Evolutionary conservation across 139 green algal species (phyloP).

Genomic region (Picochlorum sp.): DNA sequence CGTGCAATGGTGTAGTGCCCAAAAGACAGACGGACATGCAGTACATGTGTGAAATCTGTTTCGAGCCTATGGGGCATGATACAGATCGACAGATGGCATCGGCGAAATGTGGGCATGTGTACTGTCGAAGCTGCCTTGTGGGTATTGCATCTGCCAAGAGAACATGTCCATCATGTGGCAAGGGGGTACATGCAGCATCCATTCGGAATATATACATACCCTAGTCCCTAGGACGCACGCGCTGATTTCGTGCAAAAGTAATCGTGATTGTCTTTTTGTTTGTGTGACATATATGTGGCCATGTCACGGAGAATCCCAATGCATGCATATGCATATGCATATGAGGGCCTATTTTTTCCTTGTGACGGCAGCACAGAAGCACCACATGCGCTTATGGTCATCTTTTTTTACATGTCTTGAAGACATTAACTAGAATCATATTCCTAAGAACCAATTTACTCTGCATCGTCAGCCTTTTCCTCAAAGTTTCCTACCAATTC

Average conservation of each 20-base stretch:
- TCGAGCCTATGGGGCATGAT: background rate
- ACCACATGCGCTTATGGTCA: too few relatives aligned
- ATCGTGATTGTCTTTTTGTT: too few relatives aligned
- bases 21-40: too few relatives aligned
- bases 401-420: too few relatives aligned
- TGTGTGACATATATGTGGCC: too few relatives aligned
- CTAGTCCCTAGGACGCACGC: too few relatives aligned
- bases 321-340: too few relatives aligned
- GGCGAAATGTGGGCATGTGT: background rate
- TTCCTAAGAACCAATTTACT: constrained; percentile 10
- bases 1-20: too few relatives aligned
- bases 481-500: constrained; percentile 92
- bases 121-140: background rate
- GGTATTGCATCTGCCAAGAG: background rate
- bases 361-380: too few relatives aligned
- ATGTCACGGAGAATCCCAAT: too few relatives aligned
- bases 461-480: background rate
- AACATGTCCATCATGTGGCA: background rate
- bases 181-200: background rate
- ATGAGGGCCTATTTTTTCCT: too few relatives aligned
- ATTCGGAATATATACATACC: background rate
- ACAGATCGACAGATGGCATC: constrained; percentile 1
- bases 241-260: too few relatives aligned
- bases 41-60: background rate
- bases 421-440: background rate